Conservation (phyloP, 805 yeast genomes). For the Wickerhamomyces rabaulensis region DNA sequence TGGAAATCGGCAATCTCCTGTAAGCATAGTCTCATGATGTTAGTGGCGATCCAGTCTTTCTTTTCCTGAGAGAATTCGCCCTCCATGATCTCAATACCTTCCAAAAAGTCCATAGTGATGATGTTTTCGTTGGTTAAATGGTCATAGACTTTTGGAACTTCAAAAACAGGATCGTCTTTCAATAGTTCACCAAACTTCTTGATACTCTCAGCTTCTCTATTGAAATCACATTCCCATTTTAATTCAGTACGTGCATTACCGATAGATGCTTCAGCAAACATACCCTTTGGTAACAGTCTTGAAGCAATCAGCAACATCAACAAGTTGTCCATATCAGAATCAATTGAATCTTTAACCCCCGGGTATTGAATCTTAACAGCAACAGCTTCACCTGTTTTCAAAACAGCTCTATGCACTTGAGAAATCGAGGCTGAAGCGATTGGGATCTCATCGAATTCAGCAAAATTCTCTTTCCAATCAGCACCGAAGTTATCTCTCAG, state of each 20-base stretch:
- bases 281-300: slow-evolving; percentile 80
- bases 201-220: slow-evolving; percentile 79
- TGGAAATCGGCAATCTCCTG: slow-evolving; percentile 77
- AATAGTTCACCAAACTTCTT: slow-evolving; percentile 61
- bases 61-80: slow-evolving; percentile 71
- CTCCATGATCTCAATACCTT: slow-evolving; percentile 77
- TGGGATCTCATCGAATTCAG: slow-evolving; percentile 79
- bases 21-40: slow-evolving; percentile 82
- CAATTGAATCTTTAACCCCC: slow-evolving; percentile 90
- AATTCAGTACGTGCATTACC: slow-evolving; percentile 90
- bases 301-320: slow-evolving; percentile 82
- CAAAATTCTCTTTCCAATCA: slow-evolving; percentile 70
- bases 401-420: slow-evolving; percentile 84
- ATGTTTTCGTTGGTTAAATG: slow-evolving; percentile 77
- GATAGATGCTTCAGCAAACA: slow-evolving; percentile 85
- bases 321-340: slow-evolving; percentile 86
- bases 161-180: slow-evolving; percentile 55
- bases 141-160: slow-evolving; percentile 76
- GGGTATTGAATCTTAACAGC: slow-evolving; percentile 97
- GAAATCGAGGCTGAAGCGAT: slow-evolving; percentile 98
- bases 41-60: slow-evolving; percentile 75
- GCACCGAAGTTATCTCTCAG: slow-evolving; percentile 70
- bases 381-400: slow-evolving; percentile 62
- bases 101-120: slow-evolving; percentile 84
- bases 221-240: slow-evolving; percentile 96